These are phyloP conservation scores for Cicer judaicum DNA, from an alignment of 306 rosid species.

Conservation along the genomic window DNA sequence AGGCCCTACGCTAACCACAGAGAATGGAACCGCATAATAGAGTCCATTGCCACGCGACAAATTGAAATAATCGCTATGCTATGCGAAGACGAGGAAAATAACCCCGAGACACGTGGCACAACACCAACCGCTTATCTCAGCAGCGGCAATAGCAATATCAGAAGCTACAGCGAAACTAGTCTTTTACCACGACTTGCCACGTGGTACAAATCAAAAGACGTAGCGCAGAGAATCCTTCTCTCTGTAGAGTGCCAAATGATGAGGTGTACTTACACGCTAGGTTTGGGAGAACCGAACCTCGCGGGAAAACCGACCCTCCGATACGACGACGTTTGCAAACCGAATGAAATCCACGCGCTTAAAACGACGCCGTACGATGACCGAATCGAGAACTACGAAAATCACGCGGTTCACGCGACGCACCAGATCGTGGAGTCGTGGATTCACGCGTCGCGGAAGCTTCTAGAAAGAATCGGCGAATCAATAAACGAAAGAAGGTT, in stretches of 20 bases:
- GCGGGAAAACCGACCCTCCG: slow-evolving; percentile 64
- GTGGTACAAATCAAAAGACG: slow-evolving; percentile 68
- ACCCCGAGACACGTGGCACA: slow-evolving; percentile 54
- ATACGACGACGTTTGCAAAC: slow-evolving; percentile 77
- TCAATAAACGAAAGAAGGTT: slow-evolving; percentile 47
- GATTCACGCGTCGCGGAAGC: slow-evolving; percentile 57
- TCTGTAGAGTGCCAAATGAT: slow-evolving; percentile 80
- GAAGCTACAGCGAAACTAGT: slow-evolving; percentile 71
- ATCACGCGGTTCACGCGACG: slow-evolving; percentile 69
- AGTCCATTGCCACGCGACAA: slow-evolving; percentile 61
- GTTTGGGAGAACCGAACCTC: slow-evolving; percentile 83
- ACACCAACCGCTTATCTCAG: slow-evolving; percentile 66
- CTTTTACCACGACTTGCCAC: slow-evolving; percentile 73
- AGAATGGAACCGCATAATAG: slow-evolving; percentile 74
- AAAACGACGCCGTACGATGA: slow-evolving; percentile 54
- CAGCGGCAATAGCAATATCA: slow-evolving; percentile 23
- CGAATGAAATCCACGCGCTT: slow-evolving; percentile 59
- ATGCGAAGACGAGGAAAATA: slow-evolving; percentile 68
- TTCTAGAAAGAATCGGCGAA: slow-evolving; percentile 53
- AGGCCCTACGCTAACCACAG: slow-evolving; percentile 72
- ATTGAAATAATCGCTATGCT: slow-evolving; percentile 69
- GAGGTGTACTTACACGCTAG: slow-evolving; percentile 74
- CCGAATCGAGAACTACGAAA: slow-evolving; percentile 66
- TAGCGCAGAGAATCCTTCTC: slow-evolving; percentile 69
- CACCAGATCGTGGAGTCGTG: slow-evolving; percentile 84